Evolutionary conservation across 2,329 filamentous ascomycete species (phyloP).

Genomic region (Chrysoporthe cubensis): DNA sequence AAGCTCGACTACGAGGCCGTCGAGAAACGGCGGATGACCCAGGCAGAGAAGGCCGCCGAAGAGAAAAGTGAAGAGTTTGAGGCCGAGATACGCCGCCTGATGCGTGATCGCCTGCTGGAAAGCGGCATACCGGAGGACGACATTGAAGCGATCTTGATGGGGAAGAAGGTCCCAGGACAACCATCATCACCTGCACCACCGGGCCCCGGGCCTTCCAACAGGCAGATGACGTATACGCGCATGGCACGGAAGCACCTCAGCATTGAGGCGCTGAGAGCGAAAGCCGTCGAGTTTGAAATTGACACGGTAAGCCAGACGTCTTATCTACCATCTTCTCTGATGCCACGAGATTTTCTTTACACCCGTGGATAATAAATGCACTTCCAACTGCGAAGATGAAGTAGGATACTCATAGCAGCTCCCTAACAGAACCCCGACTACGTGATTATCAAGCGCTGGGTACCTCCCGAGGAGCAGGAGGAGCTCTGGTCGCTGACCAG

Average conservation of each 20-base stretch:
- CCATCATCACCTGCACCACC: neutral
- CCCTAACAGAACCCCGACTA: constrained; percentile 64
- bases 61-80: neutral
- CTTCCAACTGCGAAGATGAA: constrained; percentile 20
- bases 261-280: constrained; percentile 62
- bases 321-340: constrained; percentile 40
- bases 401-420: neutral
- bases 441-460: constrained; percentile 73
- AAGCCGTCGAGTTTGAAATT: constrained; percentile 60
- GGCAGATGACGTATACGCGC: constrained; percentile 59
- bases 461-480: constrained; percentile 72
- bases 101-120: constrained; percentile 61
- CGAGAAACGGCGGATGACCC: neutral
- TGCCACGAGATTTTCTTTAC: neutral
- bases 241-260: constrained; percentile 66
- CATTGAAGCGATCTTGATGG: constrained; percentile 62
- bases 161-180: constrained; percentile 47
- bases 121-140: constrained; percentile 62
- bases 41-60: neutral
- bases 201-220: neutral
- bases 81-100: constrained; percentile 16
- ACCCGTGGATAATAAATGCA: neutral
- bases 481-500: constrained; percentile 73
- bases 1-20: neutral
- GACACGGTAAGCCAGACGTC: constrained; percentile 54